Base-by-base conservation (phyloP, 495 filamentous ascomycete species). In the Echria macrotheca region DNA sequence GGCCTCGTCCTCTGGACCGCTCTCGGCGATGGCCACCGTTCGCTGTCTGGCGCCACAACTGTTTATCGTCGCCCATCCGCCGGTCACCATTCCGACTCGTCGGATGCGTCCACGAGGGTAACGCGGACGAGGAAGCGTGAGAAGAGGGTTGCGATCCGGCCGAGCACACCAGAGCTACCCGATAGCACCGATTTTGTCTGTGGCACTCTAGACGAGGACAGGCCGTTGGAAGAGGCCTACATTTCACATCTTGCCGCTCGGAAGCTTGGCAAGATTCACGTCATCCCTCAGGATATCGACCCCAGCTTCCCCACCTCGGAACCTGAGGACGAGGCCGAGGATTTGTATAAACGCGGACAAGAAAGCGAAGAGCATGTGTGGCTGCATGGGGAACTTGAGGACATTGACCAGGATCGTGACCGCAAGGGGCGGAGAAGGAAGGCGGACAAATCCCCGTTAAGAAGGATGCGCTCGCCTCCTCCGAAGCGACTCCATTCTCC, bases 141-240 rank as follows among this genome's bases (percentile, higher is more conserved):
- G 9, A 54, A 40, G 47, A 77, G 55, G 10, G 19, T 58, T 0
- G 40, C 77, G 49, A 83, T 88, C 59, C 85, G 84, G 25, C 76
- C 86, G 37, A 75, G 75, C 11, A 89, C 87, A 1, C 88, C 89
- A 9, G 87, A 95, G 49, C 70, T 97, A 6, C 93, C 93, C 8
- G 93, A 98, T 66, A 95, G 89, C 66, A 96, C 90, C 31, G 94
- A 97, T 64, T 98, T 98, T 60, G 93, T 98, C 19, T 96, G 93
- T 60, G 93, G 93, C 41, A 98, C 93, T 11, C 72, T 98, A 14
- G 93, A 97, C 58, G 93, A 98, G 63, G 93, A 98, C 62, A 84
- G 88, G 42, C 85, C 88, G n/a, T 67, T 97, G 31, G 93, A 98
- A 63, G 85, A 87, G 50, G 91, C 87, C 2, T 98, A 96, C 63